phyloP scores from a whole-genome alignment of 2,329 filamentous ascomycete genomes.

The Talaromyces sp. region DNA sequence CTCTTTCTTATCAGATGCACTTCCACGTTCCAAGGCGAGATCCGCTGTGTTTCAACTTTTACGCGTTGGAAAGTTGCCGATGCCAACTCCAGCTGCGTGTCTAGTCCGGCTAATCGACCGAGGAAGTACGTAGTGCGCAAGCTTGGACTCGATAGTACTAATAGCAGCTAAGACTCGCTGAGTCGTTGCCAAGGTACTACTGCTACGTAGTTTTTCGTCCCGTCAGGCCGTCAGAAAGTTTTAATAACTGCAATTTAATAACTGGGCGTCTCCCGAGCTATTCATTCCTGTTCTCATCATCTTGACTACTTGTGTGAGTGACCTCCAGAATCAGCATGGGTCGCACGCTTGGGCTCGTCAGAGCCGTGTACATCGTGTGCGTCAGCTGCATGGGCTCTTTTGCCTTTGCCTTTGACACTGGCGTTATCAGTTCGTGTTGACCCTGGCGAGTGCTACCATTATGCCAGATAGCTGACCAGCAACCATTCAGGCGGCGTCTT shows the following conservation, averaged over 20 bases:
- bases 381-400: constrained; percentile 35
- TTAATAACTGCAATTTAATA: no score
- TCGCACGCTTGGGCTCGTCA: constrained; percentile 27
- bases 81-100: background rate
- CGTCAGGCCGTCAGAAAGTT: no score
- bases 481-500: constrained; percentile 30
- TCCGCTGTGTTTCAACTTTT: background rate
- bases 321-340: constrained; percentile 18
- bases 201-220: background rate
- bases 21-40: background rate
- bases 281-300: background rate
- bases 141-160: background rate
- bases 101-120: background rate
- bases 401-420: constrained; percentile 35
- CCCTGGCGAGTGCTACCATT: constrained; percentile 4
- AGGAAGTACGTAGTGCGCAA: background rate
- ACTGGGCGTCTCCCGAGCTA: no score
- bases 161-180: background rate
- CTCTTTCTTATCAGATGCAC: background rate
- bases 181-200: no score
- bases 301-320: background rate
- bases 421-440: constrained; percentile 24
- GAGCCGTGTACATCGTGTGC: constrained; percentile 30
- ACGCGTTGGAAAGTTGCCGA: background rate
- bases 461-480: constrained; percentile 4